Conservation (phyloP, 2,329 filamentous ascomycete species). For the Talaromyces sp. region DNA sequence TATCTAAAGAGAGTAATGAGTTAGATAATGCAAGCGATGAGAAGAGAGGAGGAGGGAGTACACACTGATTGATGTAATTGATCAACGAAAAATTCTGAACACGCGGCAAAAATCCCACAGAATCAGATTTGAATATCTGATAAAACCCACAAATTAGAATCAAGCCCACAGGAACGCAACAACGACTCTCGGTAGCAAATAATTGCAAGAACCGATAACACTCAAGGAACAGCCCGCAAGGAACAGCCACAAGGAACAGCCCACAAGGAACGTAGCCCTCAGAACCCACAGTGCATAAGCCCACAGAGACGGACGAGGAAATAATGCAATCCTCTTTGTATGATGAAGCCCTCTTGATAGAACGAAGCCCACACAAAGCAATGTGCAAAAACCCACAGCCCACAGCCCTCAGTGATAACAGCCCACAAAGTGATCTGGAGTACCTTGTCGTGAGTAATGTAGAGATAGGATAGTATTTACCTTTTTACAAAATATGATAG, state of each 20-base stretch:
- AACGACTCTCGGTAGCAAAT: conserved; percentile 30
- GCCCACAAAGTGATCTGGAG: conserved; percentile 20
- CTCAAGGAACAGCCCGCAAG: conserved; percentile 26
- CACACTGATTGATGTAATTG: conserved; percentile 7
- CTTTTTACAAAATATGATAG: background rate
- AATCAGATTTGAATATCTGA: conserved; percentile 19
- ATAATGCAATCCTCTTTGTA: conserved; percentile 38
- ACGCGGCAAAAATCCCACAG: conserved; percentile 19
- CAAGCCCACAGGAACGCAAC: conserved; percentile 30
- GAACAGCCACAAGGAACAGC: conserved; percentile 27
- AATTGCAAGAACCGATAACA: conserved; percentile 16
- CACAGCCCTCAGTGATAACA: conserved; percentile 40
- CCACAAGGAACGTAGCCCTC: conserved; percentile 39
- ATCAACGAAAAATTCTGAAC: conserved; percentile 5
- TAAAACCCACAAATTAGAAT: conserved; percentile 20
- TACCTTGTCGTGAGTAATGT: conserved; percentile 8
- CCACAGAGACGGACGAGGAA: conserved; percentile 43
- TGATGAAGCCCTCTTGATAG: conserved; percentile 40
- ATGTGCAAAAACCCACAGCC: conserved; percentile 39
- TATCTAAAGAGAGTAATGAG: conserved; percentile 14
- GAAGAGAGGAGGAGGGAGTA: background rate
- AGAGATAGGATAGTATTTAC: conserved; percentile 8
- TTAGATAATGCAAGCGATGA: background rate
- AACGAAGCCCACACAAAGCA: conserved; percentile 40
- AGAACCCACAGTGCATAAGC: conserved; percentile 41